Percentiles rank a stretch among this genome's conserved stretches.
These are phyloP conservation scores for Medicago ruthenica DNA, from an alignment of 306 rosid species.

Conservation along the genomic window DNA sequence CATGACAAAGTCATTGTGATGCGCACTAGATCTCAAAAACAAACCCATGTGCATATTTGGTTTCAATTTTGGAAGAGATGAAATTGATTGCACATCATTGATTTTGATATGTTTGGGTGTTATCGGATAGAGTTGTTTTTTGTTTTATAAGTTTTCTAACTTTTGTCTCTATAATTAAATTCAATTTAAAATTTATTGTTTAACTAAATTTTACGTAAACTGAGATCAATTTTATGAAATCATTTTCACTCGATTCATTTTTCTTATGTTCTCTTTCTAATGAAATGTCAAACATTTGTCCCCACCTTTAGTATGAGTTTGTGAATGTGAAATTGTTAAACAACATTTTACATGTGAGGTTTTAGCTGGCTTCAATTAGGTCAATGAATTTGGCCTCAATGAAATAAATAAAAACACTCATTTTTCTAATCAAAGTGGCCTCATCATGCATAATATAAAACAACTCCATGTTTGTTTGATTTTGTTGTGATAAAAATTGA, in stretches of 20 bases:
- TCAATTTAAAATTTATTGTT: neutral
- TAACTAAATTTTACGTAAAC: neutral
- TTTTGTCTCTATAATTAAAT: neutral
- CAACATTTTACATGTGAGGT: neutral
- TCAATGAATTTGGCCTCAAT: neutral
- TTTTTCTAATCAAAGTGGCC: neutral
- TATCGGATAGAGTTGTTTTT: neutral
- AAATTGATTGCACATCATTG: neutral
- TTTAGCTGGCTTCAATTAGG: neutral
- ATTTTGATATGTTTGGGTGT: neutral
- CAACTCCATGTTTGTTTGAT: too few species aligned
- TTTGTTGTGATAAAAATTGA: too few species aligned
- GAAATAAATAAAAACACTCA: neutral
- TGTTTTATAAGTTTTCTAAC: neutral
- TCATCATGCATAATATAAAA: neutral
- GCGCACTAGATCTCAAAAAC: neutral
- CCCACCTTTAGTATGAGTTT: neutral
- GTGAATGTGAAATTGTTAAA: neutral
- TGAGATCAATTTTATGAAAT: neutral
- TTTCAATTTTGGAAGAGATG: neutral
- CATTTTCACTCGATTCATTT: neutral
- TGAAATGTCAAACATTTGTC: neutral
- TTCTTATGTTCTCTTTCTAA: neutral
- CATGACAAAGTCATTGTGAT: neutral
- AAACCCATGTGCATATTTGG: too few species aligned